These are phyloP conservation scores for Aspergillus avenaceus DNA, from an alignment of 495 filamentous ascomycete genomes.

Conservation along the genomic window DNA sequence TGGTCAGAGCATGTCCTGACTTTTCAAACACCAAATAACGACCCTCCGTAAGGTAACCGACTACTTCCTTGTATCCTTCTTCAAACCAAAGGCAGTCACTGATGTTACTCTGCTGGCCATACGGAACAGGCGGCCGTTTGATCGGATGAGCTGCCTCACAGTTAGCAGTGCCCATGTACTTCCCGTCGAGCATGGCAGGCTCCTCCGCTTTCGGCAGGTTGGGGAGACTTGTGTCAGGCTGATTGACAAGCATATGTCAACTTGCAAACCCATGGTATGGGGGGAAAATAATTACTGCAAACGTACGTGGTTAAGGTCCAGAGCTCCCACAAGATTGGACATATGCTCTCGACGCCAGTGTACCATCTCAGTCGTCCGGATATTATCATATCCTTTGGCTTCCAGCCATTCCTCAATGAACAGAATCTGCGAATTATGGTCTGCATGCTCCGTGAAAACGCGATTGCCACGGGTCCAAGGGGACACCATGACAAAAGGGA, in stretches of 20 bases:
- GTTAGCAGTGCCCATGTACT: slow-evolving; percentile 39
- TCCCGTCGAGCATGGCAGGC: slow-evolving; percentile 32
- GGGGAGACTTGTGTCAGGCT: slow-evolving; percentile 46
- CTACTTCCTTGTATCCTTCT: slow-evolving; percentile 48
- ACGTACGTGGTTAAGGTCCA: slow-evolving; percentile 45
- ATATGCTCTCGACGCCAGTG: slow-evolving; percentile 51
- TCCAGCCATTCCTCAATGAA: slow-evolving; percentile 52
- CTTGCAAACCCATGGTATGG: too few relatives aligned
- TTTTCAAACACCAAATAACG: slow-evolving; percentile 40
- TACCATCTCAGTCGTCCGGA: slow-evolving; percentile 46
- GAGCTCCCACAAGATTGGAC: slow-evolving; percentile 50
- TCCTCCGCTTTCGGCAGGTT: slow-evolving; percentile 35
- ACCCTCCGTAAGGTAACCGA: slow-evolving; percentile 51
- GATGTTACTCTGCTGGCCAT: slow-evolving; percentile 34
- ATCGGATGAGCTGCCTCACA: slow-evolving; percentile 35
- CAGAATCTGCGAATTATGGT: slow-evolving; percentile 55
- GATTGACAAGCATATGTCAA: slow-evolving; percentile 2
- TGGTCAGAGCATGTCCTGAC: slow-evolving; percentile 29
- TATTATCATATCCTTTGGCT: slow-evolving; percentile 45
- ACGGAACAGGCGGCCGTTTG: slow-evolving; percentile 44
- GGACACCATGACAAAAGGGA: slow-evolving; percentile 53
- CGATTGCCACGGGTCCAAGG: slow-evolving; percentile 53
- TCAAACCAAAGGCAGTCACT: slow-evolving; percentile 38
- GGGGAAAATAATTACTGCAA: not conserved
- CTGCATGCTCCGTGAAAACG: slow-evolving; percentile 52